These are phyloP conservation scores for Paraglomus brasilianum DNA, from an alignment of 192 early-diverging fungal species.

Conservation along the genomic window DNA sequence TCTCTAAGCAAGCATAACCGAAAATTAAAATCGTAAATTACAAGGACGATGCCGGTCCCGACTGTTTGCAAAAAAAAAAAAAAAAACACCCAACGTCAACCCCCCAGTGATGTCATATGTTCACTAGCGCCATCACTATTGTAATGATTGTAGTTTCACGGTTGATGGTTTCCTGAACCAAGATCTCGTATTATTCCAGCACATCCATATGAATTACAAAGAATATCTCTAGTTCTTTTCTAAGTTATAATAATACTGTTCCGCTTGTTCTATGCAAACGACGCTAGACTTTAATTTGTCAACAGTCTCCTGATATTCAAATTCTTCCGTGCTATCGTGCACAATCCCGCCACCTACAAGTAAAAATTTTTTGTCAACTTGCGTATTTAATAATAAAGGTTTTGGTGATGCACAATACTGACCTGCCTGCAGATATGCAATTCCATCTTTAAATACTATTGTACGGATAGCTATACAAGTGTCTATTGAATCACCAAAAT, in stretches of 20 bases:
- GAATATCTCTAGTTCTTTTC: constrained; percentile 49
- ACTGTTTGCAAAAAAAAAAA: too few relatives aligned
- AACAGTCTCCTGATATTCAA: constrained; percentile 95
- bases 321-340: constrained; percentile 86
- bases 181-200: too few relatives aligned
- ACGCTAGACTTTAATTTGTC: constrained; percentile 93
- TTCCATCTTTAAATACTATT: constrained; percentile 95
- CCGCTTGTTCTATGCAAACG: constrained; percentile 82
- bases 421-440: constrained; percentile 92
- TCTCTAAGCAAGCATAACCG: too few relatives aligned
- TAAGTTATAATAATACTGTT: constrained; percentile 70
- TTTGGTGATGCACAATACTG: not conserved
- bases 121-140: too few relatives aligned
- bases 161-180: too few relatives aligned
- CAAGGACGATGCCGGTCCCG: too few relatives aligned
- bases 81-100: too few relatives aligned
- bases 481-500: constrained; percentile 89
- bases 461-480: constrained; percentile 99
- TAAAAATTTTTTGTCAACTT: not conserved
- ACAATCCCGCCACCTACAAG: constrained; percentile 87
- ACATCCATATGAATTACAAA: too few relatives aligned
- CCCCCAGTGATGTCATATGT: too few relatives aligned
- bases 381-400: not conserved
- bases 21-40: too few relatives aligned
- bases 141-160: too few relatives aligned